Evolutionary conservation across 2,329 filamentous ascomycete genomes (phyloP).

Genomic region (Aaosphaeria arxii): DNA sequence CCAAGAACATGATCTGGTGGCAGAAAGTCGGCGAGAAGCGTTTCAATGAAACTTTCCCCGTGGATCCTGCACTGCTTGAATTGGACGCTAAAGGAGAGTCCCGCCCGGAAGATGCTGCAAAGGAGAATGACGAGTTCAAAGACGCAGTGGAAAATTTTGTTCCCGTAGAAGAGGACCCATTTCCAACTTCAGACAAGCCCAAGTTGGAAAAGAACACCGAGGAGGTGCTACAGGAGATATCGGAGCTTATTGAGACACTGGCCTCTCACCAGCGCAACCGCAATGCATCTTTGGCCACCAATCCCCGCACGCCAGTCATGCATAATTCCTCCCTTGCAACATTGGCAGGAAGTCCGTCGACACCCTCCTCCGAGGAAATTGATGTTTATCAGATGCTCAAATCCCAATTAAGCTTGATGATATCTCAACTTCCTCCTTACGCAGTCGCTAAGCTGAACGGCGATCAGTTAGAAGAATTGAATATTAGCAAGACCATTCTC

Average conservation of each 20-base stretch:
- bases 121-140: slow-evolving; percentile 36
- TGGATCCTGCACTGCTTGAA: slow-evolving; percentile 42
- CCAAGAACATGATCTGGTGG: slow-evolving; percentile 73
- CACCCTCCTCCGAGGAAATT: slow-evolving; percentile 60
- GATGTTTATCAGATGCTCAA: slow-evolving; percentile 70
- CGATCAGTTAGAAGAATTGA: slow-evolving; percentile 77
- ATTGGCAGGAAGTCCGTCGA: slow-evolving; percentile 57
- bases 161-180: slow-evolving; percentile 21
- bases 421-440: slow-evolving; percentile 76
- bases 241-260: slow-evolving; percentile 72
- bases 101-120: slow-evolving; percentile 32
- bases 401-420: slow-evolving; percentile 69
- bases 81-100: slow-evolving; percentile 37
- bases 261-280: slow-evolving; percentile 78
- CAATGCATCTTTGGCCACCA: slow-evolving; percentile 65
- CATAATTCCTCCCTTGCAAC: slow-evolving; percentile 63
- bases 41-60: slow-evolving; percentile 63
- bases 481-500: slow-evolving; percentile 75
- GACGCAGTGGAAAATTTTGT: slow-evolving; percentile 37
- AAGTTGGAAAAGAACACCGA: slow-evolving; percentile 61
- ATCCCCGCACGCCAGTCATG: slow-evolving; percentile 62
- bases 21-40: slow-evolving; percentile 64
- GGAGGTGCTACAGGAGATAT: slow-evolving; percentile 70
- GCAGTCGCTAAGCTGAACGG: slow-evolving; percentile 83
- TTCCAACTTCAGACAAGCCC: slow-evolving; percentile 25